Evolutionary conservation across 2,329 filamentous ascomycete genomes (phyloP), one percentile per base, ranked within the genome.

Genomic region (Colletotrichum simmondsii): DNA sequence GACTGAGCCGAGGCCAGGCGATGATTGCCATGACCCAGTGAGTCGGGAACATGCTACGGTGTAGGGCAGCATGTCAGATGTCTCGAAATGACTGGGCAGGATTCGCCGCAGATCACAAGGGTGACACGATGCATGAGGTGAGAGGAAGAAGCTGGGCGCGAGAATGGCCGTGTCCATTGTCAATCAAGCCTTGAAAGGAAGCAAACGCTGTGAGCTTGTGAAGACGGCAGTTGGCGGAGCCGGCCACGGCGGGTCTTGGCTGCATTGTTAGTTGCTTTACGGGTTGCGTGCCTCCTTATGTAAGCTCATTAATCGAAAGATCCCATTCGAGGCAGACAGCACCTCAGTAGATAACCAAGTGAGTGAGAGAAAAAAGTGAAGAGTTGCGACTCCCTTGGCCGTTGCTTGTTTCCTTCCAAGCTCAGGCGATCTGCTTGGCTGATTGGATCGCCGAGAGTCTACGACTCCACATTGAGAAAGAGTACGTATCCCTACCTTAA

Each of bases 1-100:
- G 19, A 60, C 59, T 30, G 59, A 62, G 24, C 37, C 59, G 61
- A 64, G 61, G 30, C 58, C 58, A 60, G 14, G 58, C 58, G 32
- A 16, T 37, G 32, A 11, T 46, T 42, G 30, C n/a, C 32, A 16
- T 24, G n/a, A 24, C n/a, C 60, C 46, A 53, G 32, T 16, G n/a
- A 24, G 46, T 35, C 42, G 46, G 46, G 35, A 42, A 28, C 19
- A 32, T 32, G 30, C 30, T 32, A 32, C 30, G 2, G 30, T 32
- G 35, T 37, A 26, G 24, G 16, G 37, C 16, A 24, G n/a, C 22
- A 37, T 54, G 46, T 35, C 59, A 30, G 16, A 24, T 62, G 60
- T 52, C 60, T 62, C 22, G 59, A 46, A 32, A 24, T 14, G 60
- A 32, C 37, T 7, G 57, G n/a, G 22, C 32, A 26, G 35, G 58